Evolutionary conservation across 345 rosid species (phyloP).

Genomic region (Heritiera littoralis): DNA sequence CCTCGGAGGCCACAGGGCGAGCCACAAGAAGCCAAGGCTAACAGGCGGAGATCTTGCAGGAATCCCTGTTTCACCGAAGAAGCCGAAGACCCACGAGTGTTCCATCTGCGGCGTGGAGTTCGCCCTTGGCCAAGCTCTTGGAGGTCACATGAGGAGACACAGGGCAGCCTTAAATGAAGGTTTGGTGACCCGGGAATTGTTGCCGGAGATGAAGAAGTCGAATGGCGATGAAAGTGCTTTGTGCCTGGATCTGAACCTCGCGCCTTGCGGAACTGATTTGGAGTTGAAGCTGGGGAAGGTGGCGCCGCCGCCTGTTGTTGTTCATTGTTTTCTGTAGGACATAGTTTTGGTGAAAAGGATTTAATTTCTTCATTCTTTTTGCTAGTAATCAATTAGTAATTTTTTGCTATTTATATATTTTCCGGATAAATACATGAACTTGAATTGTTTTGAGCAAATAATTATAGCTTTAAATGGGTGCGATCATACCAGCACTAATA

Average conservation of each 20-base stretch:
- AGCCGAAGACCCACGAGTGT: slow-evolving; percentile 75
- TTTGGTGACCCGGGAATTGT: slow-evolving; percentile 31
- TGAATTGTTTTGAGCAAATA: background rate
- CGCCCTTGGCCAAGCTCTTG: slow-evolving; percentile 82
- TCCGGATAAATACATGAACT: background rate
- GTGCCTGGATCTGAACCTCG: slow-evolving; percentile 70
- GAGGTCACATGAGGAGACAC: slow-evolving; percentile 97
- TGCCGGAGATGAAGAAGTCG: slow-evolving; percentile 63
- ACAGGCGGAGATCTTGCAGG: slow-evolving; percentile 25
- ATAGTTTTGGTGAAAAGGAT: background rate
- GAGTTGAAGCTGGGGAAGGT: slow-evolving; percentile 55
- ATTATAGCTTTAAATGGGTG: background rate
- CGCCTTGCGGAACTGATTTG: slow-evolving; percentile 61
- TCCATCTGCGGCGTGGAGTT: slow-evolving; percentile 86
- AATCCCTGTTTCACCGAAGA: slow-evolving; percentile 39
- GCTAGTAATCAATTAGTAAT: background rate
- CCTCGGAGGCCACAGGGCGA: slow-evolving; percentile 88
- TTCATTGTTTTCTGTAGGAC: slow-evolving; percentile 36
- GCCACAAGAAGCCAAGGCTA: slow-evolving; percentile 66
- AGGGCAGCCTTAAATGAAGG: slow-evolving; percentile 30
- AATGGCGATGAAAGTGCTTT: slow-evolving; percentile 50
- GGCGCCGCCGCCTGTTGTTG: slow-evolving; percentile 12
- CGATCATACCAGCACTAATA: too few relatives aligned
- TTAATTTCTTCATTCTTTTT: background rate
- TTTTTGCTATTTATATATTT: too few relatives aligned